phyloP scores from a whole-genome alignment of 2,329 filamentous ascomycete genomes.

The Fusarium compactum region DNA sequence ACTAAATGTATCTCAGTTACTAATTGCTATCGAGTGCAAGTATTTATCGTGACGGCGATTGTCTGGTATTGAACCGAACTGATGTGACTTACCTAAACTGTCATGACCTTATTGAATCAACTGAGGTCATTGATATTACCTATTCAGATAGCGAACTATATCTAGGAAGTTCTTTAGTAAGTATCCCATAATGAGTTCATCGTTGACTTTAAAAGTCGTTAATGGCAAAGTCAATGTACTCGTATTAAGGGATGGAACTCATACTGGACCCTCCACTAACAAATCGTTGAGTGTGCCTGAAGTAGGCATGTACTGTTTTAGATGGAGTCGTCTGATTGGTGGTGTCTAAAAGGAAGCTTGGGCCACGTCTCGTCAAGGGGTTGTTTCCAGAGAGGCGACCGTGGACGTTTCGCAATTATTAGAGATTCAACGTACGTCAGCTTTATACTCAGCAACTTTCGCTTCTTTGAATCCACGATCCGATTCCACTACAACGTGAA shows the following conservation, averaged over 20 bases:
- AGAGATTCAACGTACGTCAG: conserved; percentile 46
- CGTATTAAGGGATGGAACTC: neutral
- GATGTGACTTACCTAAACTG: neutral
- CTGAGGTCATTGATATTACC: neutral
- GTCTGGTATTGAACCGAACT: neutral
- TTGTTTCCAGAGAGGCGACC: conserved; percentile 46
- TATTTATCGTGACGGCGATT: neutral
- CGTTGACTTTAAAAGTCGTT: neutral
- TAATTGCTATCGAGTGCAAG: neutral
- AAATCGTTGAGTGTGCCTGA: neutral
- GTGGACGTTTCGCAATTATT: conserved; percentile 47
- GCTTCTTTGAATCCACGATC: conserved; percentile 9
- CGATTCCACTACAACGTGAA: neutral
- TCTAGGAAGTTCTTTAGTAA: neutral
- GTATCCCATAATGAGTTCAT: neutral
- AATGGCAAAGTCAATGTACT: neutral
- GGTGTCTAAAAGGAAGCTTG: conserved; percentile 38
- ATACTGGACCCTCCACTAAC: neutral
- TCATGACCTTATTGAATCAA: neutral
- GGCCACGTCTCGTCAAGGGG: conserved; percentile 43
- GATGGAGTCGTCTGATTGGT: conserved; percentile 40
- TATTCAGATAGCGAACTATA: neutral
- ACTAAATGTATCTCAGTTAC: neutral
- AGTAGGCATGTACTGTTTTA: neutral
- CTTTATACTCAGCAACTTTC: conserved; percentile 37